Conservation (phyloP, 2,329 filamentous ascomycete genomes). For the Teratosphaeria zuluensis region DNA sequence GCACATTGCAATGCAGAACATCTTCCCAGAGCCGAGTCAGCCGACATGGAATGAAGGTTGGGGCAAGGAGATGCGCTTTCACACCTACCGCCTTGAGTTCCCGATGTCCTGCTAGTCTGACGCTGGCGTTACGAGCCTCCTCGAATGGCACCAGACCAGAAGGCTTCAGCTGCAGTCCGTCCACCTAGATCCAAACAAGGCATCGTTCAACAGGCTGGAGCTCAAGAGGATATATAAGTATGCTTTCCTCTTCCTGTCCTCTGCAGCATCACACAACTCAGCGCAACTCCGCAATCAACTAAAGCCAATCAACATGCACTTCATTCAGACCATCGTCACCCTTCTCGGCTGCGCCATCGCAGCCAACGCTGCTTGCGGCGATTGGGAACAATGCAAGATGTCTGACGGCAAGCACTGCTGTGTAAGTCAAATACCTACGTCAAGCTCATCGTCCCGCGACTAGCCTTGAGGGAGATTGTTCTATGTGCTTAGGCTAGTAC, state of each 20-base stretch:
- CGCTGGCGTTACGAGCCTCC: neutral
- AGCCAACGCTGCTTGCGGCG: neutral
- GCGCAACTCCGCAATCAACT: neutral
- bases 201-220: neutral
- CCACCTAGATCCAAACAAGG: neutral
- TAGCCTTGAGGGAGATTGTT: neutral
- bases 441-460: neutral
- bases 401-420: neutral
- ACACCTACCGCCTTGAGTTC: neutral
- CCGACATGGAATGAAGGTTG: no score
- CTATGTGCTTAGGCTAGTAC: neutral
- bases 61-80: neutral
- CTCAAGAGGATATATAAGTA: neutral
- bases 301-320: neutral
- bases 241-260: neutral
- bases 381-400: neutral
- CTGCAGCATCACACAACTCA: neutral
- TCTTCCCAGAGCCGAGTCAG: no score
- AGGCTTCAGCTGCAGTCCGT: neutral
- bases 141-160: neutral
- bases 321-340: neutral
- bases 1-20: no score
- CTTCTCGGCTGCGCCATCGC: neutral
- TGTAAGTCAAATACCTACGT: neutral
- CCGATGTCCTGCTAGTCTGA: neutral